Percentiles rank a stretch among this genome's conserved stretches.
Evolutionary conservation across 1,139 yeast species (phyloP).

Genomic region (Magnusiomyces suaveolens): DNA sequence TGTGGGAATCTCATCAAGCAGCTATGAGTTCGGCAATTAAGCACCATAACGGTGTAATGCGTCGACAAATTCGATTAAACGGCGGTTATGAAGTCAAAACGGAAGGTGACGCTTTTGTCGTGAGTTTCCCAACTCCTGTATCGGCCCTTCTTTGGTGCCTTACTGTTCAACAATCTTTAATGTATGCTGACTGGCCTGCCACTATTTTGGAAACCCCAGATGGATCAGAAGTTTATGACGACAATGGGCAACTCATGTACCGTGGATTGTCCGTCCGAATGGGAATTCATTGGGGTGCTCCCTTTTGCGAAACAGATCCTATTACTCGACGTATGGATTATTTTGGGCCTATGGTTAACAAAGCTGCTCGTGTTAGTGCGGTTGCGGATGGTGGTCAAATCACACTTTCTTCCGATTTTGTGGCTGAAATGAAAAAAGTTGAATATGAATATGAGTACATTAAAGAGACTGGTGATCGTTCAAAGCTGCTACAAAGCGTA

Average conservation of each 20-base stretch:
- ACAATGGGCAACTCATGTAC: constrained; percentile 50
- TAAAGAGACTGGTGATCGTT: constrained; percentile 32
- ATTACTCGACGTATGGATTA: constrained; percentile 97
- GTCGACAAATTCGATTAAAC: constrained; percentile 81
- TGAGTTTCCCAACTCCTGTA: constrained; percentile 90
- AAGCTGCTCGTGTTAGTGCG: constrained; percentile 87
- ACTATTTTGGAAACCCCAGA: constrained; percentile 80
- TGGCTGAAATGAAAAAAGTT: constrained; percentile 58
- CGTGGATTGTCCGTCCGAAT: constrained; percentile 90
- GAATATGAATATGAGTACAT: constrained; percentile 46
- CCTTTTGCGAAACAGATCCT: constrained; percentile 91
- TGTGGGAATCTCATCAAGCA: constrained; percentile 89
- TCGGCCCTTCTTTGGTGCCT: constrained; percentile 92
- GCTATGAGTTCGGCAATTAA: constrained; percentile 97
- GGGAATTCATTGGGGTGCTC: constrained; percentile 98
- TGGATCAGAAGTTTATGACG: constrained; percentile 75
- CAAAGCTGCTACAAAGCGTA: constrained; percentile 47
- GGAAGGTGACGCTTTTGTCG: constrained; percentile 99
- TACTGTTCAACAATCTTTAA: constrained; percentile 75
- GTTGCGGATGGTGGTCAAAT: constrained; percentile 99
- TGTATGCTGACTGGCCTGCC: constrained; percentile 90
- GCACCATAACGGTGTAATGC: constrained; percentile 87
- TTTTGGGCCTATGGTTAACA: constrained; percentile 96
- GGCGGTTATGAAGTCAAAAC: constrained; percentile 98
- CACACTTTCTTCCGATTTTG: constrained; percentile 71